phyloP scores from a whole-genome alignment of 2,329 filamentous ascomycete genomes.

The Neofusicoccum parvum region DNA sequence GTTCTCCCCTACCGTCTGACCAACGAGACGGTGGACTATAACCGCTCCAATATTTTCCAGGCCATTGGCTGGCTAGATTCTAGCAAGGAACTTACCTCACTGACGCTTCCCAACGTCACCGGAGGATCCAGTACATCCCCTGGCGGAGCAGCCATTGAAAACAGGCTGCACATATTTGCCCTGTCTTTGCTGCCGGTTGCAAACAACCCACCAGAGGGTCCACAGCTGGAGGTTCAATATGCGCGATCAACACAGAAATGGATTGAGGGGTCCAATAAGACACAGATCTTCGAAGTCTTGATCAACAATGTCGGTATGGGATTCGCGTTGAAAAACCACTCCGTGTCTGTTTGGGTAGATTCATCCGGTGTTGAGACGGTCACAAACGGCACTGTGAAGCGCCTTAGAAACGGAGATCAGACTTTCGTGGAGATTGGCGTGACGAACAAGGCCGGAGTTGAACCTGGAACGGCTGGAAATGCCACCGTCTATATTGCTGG shows the following conservation, averaged over 20 bases:
- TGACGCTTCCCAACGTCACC: slow-evolving; percentile 42
- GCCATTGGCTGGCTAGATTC: slow-evolving; percentile 44
- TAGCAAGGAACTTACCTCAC: slow-evolving; percentile 39
- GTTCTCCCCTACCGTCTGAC: slow-evolving; percentile 44
- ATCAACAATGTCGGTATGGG: slow-evolving; percentile 27
- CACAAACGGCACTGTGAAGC: slow-evolving; percentile 38
- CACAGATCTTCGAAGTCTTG: slow-evolving; percentile 35
- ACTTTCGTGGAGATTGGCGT: slow-evolving; percentile 41
- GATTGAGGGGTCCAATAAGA: slow-evolving; percentile 35
- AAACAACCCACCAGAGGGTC: slow-evolving; percentile 28
- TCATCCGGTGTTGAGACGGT: slow-evolving; percentile 39
- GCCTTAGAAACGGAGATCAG: slow-evolving; percentile 45
- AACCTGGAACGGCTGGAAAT: slow-evolving; percentile 17
- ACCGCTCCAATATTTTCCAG: slow-evolving; percentile 45
- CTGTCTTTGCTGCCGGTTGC: slow-evolving; percentile 30
- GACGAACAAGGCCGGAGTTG: slow-evolving; percentile 29
- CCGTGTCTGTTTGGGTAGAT: slow-evolving; percentile 24
- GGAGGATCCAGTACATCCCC: slow-evolving; percentile 35
- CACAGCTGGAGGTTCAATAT: slow-evolving; percentile 35
- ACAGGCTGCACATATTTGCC: slow-evolving; percentile 45
- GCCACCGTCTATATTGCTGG: slow-evolving; percentile 20
- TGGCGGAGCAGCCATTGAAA: slow-evolving; percentile 35
- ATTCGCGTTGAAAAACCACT: neutral
- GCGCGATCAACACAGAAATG: slow-evolving; percentile 44
- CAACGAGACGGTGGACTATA: slow-evolving; percentile 40